Evolutionary conservation across 495 filamentous ascomycete species (phyloP).

Genomic region (Hypoxylon lienhwacheense): DNA sequence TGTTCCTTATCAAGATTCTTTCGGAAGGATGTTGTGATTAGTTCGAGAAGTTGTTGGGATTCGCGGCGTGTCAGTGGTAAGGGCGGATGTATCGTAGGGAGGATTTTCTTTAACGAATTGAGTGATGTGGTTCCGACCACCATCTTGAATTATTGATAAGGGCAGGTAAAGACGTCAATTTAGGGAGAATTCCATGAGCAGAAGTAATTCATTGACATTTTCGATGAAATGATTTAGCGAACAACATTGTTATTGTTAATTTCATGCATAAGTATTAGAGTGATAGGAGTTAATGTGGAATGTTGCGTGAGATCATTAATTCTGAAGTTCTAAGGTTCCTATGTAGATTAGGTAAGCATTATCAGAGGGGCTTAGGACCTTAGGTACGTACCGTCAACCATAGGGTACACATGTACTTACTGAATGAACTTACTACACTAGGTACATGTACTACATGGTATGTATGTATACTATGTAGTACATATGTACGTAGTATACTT

Average conservation of each 20-base stretch:
- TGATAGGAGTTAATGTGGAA: too few relatives aligned
- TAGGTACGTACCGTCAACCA: too few relatives aligned
- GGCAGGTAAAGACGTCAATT: not conserved
- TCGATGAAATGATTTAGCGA: too few relatives aligned
- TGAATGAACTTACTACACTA: too few relatives aligned
- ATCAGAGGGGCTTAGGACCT: too few relatives aligned
- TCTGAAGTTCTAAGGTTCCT: not conserved
- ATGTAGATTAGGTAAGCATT: not conserved
- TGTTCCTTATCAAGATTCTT: slow-evolving; percentile 70
- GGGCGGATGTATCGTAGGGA: slow-evolving; percentile 67
- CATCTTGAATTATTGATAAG: slow-evolving; percentile 23
- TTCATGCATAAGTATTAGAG: too few relatives aligned
- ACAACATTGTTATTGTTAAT: too few relatives aligned
- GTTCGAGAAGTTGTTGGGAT: slow-evolving; percentile 66
- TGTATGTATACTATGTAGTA: not conserved
- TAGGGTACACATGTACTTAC: too few relatives aligned
- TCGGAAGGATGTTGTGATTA: slow-evolving; percentile 76
- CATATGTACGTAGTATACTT: not conserved
- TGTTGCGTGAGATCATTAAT: too few relatives aligned
- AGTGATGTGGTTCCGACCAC: slow-evolving; percentile 37
- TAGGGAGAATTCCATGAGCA: slow-evolving; percentile 5
- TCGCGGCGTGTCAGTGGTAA: slow-evolving; percentile 66
- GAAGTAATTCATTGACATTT: not conserved
- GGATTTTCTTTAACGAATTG: slow-evolving; percentile 50
- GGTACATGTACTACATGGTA: too few relatives aligned